Percentiles rank a stretch among this genome's conserved stretches.
Evolutionary conservation across 495 filamentous ascomycete genomes (phyloP).

Genomic region (Ramalina intermedia): DNA sequence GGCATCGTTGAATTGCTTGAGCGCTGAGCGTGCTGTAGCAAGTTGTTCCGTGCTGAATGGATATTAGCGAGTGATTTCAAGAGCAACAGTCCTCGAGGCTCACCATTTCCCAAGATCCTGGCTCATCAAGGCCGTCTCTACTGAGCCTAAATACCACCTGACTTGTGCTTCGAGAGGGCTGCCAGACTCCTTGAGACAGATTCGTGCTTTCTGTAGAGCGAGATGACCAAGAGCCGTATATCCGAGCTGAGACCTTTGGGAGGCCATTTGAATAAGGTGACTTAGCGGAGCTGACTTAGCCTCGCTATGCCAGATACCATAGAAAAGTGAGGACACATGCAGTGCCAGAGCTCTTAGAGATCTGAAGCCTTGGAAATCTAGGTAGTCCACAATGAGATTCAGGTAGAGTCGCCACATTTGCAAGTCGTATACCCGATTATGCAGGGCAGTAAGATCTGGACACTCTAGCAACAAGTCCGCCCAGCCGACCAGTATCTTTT

Average conservation of each 20-base stretch:
- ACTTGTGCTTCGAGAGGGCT: slow-evolving; percentile 30
- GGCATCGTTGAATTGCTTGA: neutral
- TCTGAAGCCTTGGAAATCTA: slow-evolving; percentile 57
- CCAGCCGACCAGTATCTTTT: slow-evolving; percentile 35
- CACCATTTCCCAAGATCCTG: slow-evolving; percentile 34
- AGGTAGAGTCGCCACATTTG: slow-evolving; percentile 47
- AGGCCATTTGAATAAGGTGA: slow-evolving; percentile 43
- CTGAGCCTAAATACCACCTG: slow-evolving; percentile 53
- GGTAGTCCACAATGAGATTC: slow-evolving; percentile 56
- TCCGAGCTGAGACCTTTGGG: slow-evolving; percentile 65
- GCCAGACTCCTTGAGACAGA: slow-evolving; percentile 26
- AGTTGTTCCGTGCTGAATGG: slow-evolving; percentile 13
- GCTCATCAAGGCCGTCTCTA: slow-evolving; percentile 57
- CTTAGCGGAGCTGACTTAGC: slow-evolving; percentile 38
- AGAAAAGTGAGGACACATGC: slow-evolving; percentile 35
- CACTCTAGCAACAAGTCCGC: slow-evolving; percentile 34
- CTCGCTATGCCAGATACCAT: slow-evolving; percentile 35
- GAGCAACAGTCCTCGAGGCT: neutral
- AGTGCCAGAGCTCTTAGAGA: slow-evolving; percentile 25
- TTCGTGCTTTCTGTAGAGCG: slow-evolving; percentile 43
- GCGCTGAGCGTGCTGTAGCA: slow-evolving; percentile 30
- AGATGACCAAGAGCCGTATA: slow-evolving; percentile 59
- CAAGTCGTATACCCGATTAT: slow-evolving; percentile 45
- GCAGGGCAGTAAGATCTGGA: slow-evolving; percentile 33
- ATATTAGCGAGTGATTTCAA: neutral